A percentile compares a stretch with the other conserved stretches of the same genome.
These are phyloP conservation scores for Luvunga scandens DNA, from an alignment of 345 rosid genomes.

Conservation along the genomic window DNA sequence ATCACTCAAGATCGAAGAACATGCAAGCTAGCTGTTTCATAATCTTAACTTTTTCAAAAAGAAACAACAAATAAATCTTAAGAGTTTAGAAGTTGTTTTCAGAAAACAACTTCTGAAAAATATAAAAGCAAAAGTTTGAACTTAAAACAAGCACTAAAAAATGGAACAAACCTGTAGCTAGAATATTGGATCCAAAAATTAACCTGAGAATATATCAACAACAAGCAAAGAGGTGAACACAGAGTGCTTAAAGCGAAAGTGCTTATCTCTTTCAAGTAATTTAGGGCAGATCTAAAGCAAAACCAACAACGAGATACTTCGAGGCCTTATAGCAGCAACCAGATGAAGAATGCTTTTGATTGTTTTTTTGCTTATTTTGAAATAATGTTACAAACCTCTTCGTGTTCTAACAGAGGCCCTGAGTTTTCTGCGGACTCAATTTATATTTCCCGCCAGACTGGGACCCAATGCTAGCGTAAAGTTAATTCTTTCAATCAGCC, in stretches of 20 bases:
- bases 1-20: too few relatives aligned
- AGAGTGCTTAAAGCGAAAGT: not conserved
- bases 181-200: not conserved
- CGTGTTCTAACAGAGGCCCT: not conserved
- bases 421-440: not conserved
- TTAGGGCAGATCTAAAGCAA: not conserved
- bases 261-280: not conserved
- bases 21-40: not conserved
- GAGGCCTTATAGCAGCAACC: not conserved
- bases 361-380: not conserved
- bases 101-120: not conserved
- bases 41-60: not conserved
- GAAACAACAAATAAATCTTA: not conserved
- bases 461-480: constrained; percentile 1
- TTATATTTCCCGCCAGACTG: not conserved
- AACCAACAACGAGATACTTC: not conserved
- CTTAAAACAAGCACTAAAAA: not conserved
- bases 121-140: not conserved
- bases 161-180: not conserved
- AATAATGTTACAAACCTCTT: too few relatives aligned
- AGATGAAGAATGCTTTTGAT: not conserved
- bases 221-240: too few relatives aligned
- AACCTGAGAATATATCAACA: not conserved
- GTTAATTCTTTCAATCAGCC: not conserved
- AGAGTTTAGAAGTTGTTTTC: not conserved